Percentiles rank a stretch among this genome's conserved stretches.
Evolutionary conservation across 129 eudicot species (phyloP).

Genomic region (Flaveria trinervia): DNA sequence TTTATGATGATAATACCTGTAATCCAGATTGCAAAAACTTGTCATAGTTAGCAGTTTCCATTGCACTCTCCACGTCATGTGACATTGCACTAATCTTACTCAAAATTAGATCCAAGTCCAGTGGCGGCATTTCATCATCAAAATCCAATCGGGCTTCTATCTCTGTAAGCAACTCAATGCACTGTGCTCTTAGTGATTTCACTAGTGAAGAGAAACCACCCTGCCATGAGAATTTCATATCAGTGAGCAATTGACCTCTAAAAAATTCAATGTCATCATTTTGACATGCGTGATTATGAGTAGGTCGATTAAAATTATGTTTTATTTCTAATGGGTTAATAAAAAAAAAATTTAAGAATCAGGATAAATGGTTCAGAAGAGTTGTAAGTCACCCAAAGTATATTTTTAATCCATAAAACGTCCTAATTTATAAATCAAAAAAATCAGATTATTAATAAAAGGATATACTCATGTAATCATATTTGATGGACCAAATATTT

Average conservation of each 20-base stretch:
- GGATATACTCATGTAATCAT: not conserved
- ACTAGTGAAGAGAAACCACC: slow-evolving; percentile 95
- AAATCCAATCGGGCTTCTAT: slow-evolving; percentile 99
- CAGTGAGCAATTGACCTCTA: not conserved
- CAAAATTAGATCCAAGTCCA: slow-evolving; percentile 48
- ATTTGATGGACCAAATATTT: not conserved
- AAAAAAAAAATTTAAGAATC: not conserved
- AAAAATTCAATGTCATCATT: not conserved
- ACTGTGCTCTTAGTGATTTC: slow-evolving; percentile 70
- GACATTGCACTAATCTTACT: slow-evolving; percentile 58
- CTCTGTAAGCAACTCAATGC: slow-evolving; percentile 91
- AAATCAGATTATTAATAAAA: not conserved
- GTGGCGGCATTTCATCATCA: slow-evolving; percentile 98
- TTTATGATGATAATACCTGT: slow-evolving; percentile 53
- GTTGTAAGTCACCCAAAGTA: not conserved
- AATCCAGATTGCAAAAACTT: slow-evolving; percentile 89
- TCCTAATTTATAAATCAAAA: not conserved
- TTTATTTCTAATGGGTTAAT: not conserved
- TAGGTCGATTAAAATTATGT: not conserved
- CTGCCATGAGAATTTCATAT: slow-evolving; percentile 43
- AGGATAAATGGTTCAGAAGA: not conserved
- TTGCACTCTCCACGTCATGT: slow-evolving; percentile 62
- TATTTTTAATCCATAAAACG: not conserved
- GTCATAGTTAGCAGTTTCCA: slow-evolving; percentile 95
- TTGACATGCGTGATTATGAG: not conserved